Percentiles rank a stretch among this genome's conserved stretches.
phyloP scores from a whole-genome alignment of 495 filamentous ascomycete genomes.

The Penicillium riverlandense region DNA sequence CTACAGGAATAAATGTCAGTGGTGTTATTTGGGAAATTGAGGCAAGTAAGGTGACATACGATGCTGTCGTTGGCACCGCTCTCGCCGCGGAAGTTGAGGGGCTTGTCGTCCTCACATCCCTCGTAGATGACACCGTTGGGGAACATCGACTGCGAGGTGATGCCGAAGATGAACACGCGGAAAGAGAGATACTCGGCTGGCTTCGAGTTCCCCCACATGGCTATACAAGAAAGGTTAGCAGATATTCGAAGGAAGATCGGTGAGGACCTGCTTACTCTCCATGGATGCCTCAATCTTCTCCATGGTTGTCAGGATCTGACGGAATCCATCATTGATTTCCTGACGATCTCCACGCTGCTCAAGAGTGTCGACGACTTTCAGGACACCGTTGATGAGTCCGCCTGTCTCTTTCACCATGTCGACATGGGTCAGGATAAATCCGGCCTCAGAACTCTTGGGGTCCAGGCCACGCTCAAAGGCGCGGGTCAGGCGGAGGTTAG shows the following conservation, averaged over 20 bases:
- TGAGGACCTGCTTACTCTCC: conserved; percentile 52
- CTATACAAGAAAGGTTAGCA: conserved; percentile 25
- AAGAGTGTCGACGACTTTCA: conserved; percentile 56
- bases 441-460: conserved; percentile 80
- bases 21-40: neutral
- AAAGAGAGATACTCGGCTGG: conserved; percentile 73
- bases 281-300: conserved; percentile 67
- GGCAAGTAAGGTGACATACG: conserved; percentile 27
- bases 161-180: conserved; percentile 92
- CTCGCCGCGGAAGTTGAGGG: conserved; percentile 74
- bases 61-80: conserved; percentile 86
- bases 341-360: conserved; percentile 37
- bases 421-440: conserved; percentile 77
- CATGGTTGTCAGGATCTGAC: conserved; percentile 54
- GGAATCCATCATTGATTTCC: conserved; percentile 56
- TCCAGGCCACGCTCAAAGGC: conserved; percentile 85
- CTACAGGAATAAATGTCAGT: conserved; percentile 25
- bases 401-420: conserved; percentile 80
- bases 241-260: neutral
- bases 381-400: conserved; percentile 58
- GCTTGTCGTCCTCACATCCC: conserved; percentile 62
- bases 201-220: conserved; percentile 81
- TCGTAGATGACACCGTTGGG: conserved; percentile 84
- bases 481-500: conserved; percentile 77
- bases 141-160: conserved; percentile 85